A percentile compares a stretch with the other conserved stretches of the same genome.
phyloP scores from a whole-genome alignment of 345 rosid genomes.

The Eucalyptus leucophloia region DNA sequence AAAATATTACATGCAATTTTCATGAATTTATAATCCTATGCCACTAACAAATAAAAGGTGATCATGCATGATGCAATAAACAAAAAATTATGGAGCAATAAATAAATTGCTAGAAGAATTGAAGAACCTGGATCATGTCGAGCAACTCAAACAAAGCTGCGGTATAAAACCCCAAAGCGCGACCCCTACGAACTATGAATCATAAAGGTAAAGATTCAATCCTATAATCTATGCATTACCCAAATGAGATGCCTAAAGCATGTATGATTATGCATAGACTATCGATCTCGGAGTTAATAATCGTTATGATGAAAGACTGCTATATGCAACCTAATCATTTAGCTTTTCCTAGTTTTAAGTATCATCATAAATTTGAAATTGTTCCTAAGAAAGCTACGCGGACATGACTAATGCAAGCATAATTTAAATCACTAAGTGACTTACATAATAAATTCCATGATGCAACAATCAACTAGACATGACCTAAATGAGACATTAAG shows the following conservation, averaged over 20 bases:
- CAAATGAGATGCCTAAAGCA: background rate
- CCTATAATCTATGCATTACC: background rate
- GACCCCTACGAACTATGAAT: background rate
- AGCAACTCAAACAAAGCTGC: background rate
- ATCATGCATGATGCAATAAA: background rate
- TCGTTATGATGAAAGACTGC: background rate
- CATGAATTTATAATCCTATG: rapidly evolving
- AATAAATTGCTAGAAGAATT: background rate
- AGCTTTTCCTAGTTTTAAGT: background rate
- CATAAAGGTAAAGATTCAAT: background rate
- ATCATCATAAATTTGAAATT: too few relatives aligned
- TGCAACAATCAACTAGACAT: background rate
- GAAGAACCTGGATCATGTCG: background rate
- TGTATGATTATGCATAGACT: background rate
- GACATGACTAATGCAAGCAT: background rate
- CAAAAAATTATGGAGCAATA: background rate
- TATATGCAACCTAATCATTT: background rate
- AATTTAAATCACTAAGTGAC: background rate
- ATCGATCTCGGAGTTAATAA: background rate
- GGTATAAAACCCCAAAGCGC: background rate
- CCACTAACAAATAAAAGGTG: background rate
- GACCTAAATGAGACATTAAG: background rate
- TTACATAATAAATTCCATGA: background rate
- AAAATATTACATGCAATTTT: too few relatives aligned
- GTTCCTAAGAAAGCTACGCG: background rate